phyloP scores from a whole-genome alignment of 306 rosid species.

The Quercus robur region DNA sequence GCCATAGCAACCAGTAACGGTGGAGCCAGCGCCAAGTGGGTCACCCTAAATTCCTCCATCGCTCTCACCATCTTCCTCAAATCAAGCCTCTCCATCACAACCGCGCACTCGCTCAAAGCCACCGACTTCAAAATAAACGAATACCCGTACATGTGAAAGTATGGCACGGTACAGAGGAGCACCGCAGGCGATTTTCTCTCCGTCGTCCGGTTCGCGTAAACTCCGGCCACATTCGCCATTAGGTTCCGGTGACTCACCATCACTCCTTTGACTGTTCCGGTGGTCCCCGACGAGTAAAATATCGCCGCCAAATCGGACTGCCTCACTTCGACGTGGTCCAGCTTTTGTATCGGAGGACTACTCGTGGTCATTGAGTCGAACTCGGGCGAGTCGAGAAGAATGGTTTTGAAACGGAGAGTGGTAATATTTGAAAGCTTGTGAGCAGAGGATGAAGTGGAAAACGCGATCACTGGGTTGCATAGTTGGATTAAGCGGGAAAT shows the following conservation, averaged over 20 bases:
- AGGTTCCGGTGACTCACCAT: constrained; percentile 49
- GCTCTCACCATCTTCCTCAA: constrained; percentile 36
- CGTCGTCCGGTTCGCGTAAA: constrained; percentile 1
- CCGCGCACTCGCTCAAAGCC: constrained; percentile 36
- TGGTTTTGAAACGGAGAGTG: neutral
- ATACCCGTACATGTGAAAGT: constrained; percentile 51
- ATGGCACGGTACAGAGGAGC: constrained; percentile 34
- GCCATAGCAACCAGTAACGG: constrained; percentile 41
- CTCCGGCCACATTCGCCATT: constrained; percentile 9
- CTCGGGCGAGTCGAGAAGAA: constrained; percentile 51
- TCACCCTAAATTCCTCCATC: constrained; percentile 37
- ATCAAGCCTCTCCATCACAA: constrained; percentile 40
- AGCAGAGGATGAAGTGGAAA: constrained; percentile 23
- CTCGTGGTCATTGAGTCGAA: constrained; percentile 32
- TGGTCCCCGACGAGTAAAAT: constrained; percentile 59
- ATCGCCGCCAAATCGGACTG: constrained; percentile 52
- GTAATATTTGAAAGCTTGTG: neutral
- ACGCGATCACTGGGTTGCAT: constrained; percentile 37
- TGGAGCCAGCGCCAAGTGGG: constrained; percentile 30
- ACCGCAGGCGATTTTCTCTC: constrained; percentile 30
- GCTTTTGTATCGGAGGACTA: neutral
- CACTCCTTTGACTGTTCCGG: constrained; percentile 56
- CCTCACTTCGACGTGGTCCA: constrained; percentile 18
- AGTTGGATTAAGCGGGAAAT: constrained; percentile 24
- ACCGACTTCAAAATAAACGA: constrained; percentile 20